These are phyloP conservation scores for Cryptosporidium sp. DNA, from an alignment of 169 alveolate genomes.

Conservation along the genomic window DNA sequence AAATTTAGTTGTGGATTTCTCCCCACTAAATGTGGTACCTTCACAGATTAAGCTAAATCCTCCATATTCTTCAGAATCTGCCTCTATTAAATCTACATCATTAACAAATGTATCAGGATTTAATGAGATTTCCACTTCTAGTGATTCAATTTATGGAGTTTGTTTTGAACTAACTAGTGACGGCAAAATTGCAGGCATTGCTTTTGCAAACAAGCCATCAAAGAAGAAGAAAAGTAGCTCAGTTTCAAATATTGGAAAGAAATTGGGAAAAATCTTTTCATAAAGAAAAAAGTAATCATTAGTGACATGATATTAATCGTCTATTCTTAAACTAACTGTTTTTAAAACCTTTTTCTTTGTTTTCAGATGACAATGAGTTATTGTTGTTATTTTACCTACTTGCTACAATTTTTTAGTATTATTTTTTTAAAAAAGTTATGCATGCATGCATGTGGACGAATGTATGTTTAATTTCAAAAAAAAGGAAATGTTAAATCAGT, in stretches of 20 bases:
- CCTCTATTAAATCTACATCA: background rate
- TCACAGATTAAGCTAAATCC: slow-evolving; percentile 46
- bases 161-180: slow-evolving; percentile 71
- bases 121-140: slow-evolving; percentile 33
- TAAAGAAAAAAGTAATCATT: slow-evolving; percentile 9
- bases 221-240: slow-evolving; percentile 4
- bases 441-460: background rate
- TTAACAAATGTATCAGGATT: slow-evolving; percentile 48
- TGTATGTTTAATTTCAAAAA: background rate
- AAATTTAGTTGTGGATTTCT: slow-evolving; percentile 30
- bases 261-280: slow-evolving; percentile 3
- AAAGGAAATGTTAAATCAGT: background rate
- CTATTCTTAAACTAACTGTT: background rate
- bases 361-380: background rate
- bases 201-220: slow-evolving; percentile 62
- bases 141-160: slow-evolving; percentile 67
- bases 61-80: slow-evolving; percentile 38
- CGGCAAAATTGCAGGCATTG: slow-evolving; percentile 73
- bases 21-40: slow-evolving; percentile 52
- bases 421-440: background rate
- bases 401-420: background rate
- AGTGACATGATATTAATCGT: background rate
- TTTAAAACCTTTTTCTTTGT: background rate
- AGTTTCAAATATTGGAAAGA: background rate
- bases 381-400: background rate